A percentile compares a stretch with the other conserved stretches of the same genome.
phyloP scores from a whole-genome alignment of 805 yeast genomes.

The Candida silvatica region DNA sequence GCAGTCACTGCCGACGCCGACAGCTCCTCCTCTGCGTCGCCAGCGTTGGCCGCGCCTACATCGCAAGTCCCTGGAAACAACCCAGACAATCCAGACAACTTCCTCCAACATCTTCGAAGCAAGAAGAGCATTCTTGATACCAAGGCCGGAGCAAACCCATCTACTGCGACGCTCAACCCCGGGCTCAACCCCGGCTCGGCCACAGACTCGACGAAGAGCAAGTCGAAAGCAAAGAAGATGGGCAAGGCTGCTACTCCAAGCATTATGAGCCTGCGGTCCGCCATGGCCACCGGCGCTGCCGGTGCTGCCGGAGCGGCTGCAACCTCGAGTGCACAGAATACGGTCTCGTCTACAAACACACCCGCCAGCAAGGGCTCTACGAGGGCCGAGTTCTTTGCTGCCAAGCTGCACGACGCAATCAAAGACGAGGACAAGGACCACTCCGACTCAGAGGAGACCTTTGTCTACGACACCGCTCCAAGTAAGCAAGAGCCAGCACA shows the following conservation, averaged over 20 bases:
- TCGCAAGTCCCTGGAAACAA: slow-evolving; percentile 1
- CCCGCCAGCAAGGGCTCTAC: slow-evolving; percentile 46
- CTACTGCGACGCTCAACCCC: not conserved
- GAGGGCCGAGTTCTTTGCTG: slow-evolving; percentile 90
- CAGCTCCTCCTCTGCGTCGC: too few relatives aligned
- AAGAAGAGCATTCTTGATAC: slow-evolving; percentile 10
- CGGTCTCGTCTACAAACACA: slow-evolving; percentile 19
- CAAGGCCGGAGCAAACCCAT: not conserved
- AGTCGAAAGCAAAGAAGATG: not conserved
- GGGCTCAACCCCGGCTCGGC: slow-evolving; percentile 6
- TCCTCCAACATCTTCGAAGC: slow-evolving; percentile 14
- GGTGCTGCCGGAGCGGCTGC: too few relatives aligned
- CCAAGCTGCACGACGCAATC: slow-evolving; percentile 88
- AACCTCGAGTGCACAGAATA: too few relatives aligned
- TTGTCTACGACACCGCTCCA: slow-evolving; percentile 68
- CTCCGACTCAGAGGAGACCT: slow-evolving; percentile 88
- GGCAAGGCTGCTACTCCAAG: slow-evolving; percentile 1
- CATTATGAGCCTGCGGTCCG: slow-evolving; percentile 3
- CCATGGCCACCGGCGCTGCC: not conserved
- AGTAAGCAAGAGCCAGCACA: not conserved
- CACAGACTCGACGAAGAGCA: not conserved
- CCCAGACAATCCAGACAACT: slow-evolving; percentile 9
- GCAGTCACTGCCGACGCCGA: not conserved
- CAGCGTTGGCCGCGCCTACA: not conserved
- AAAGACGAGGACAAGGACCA: slow-evolving; percentile 65